Base-by-base conservation (phyloP, 192 early-diverging fungal species). In the Piromyces finnis region DNA sequence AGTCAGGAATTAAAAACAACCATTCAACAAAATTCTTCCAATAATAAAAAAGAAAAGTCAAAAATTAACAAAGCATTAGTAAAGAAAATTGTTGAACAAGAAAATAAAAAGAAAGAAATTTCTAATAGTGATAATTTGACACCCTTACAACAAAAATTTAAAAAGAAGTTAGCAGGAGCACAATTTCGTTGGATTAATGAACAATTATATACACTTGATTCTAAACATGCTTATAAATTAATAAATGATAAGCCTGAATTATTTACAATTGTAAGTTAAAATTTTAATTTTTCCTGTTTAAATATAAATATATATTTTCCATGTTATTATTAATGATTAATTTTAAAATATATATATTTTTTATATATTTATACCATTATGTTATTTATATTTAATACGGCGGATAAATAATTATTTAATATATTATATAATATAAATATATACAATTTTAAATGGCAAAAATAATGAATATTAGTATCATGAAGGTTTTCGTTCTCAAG, bases 171-270 rank as follows among this genome's bases (percentile, higher is more conserved):
- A 17, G 90, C 90, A 22, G 93, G 92, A 22, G 91, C 92, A 13
- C 88, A 90, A 41, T 95, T 95, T 83, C 84, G 88, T 13, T 96
- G 94, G 93, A 88, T 99, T 83, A 99, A 99, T 85, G 98, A 99
- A 85, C 83, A 93, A 59, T 89, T 99, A 29, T 99, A 99, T 85
- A 98, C 96, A 17, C 92, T 93, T 22, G 88, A 88, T 0, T 93
- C 95, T 35, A 84, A 90, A 28, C 88, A 93, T 18, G 91, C 94
- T 0, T 92, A 91, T 79, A 82, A 88, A 17, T 85, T 97, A 35
- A 95, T 98, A 81, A 89, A 91, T 81, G 85, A 92, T 59, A 91
- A 95, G 51, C 95, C 96, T 0, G 91, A 93, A 79, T 85, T 95
- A n/a, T 99, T 98, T 88, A 92, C 94, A 37, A 93, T 96, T 83